A percentile compares a stretch with the other conserved stretches of the same genome.
phyloP scores from a whole-genome alignment of 192 early-diverging fungal genomes.

The Backusella tuberculispora region DNA sequence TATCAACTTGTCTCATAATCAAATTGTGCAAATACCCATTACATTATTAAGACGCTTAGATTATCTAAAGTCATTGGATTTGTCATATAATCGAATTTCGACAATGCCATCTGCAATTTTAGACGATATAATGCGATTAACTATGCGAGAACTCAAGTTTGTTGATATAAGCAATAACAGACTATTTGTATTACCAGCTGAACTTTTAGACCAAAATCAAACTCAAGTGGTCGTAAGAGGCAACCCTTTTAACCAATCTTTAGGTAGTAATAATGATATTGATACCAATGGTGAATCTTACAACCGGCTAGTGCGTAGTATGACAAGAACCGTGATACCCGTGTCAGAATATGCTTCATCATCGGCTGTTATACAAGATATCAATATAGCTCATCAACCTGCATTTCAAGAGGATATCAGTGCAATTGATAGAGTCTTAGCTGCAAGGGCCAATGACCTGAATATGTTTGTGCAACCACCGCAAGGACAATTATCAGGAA shows the following conservation, averaged over 20 bases:
- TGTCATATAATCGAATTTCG: constrained; percentile 16
- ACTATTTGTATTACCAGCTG: constrained; percentile 1
- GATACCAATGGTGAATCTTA: not conserved
- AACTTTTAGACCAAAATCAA: not conserved
- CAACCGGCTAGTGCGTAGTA: not conserved
- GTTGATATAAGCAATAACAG: not conserved
- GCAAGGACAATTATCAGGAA: not conserved
- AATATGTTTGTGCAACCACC: not conserved
- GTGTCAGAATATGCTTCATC: constrained; percentile 5
- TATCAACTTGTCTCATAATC: constrained; percentile 13
- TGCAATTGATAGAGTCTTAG: not conserved
- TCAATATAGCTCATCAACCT: not conserved
- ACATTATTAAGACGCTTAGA: not conserved
- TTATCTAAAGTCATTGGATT: not conserved
- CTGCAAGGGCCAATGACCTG: not conserved
- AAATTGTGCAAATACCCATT: not conserved
- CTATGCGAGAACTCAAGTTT: constrained; percentile 3
- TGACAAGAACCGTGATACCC: not conserved
- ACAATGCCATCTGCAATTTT: not conserved
- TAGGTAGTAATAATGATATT: not conserved
- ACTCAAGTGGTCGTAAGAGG: constrained; percentile 1
- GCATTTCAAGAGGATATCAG: not conserved
- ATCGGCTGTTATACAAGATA: not conserved
- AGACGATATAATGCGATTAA: not conserved
- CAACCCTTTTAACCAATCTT: not conserved